Evolutionary conservation across 106 monocot species (phyloP).

Genomic region (Platanthera zijinensis): DNA sequence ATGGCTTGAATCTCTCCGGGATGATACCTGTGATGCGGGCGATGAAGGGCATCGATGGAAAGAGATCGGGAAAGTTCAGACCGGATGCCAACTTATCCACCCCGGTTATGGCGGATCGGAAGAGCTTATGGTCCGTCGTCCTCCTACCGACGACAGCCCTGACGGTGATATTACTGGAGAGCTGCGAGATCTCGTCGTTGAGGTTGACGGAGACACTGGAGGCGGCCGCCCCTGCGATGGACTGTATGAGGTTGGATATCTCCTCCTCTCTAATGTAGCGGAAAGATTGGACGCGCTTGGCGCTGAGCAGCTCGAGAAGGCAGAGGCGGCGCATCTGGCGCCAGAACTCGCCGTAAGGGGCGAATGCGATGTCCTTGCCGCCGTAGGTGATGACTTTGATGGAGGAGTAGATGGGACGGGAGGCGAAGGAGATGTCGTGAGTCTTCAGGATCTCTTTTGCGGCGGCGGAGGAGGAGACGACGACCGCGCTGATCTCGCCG

Average conservation of each 20-base stretch:
- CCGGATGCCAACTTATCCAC: too few relatives aligned
- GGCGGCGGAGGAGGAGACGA: constrained; percentile 1
- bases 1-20: too few relatives aligned
- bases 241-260: not conserved
- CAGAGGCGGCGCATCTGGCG: constrained; percentile 3
- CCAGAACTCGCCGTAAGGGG: constrained; percentile 4
- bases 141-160: not conserved
- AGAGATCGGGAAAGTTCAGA: too few relatives aligned
- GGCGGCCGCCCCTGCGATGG: not conserved
- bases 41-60: too few relatives aligned
- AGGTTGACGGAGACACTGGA: not conserved
- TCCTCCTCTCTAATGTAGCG: constrained; percentile 3
- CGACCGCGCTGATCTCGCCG: not conserved
- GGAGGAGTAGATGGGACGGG: not conserved
- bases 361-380: not conserved
- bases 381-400: not conserved
- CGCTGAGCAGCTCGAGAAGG: not conserved
- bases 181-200: not conserved
- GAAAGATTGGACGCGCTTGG: constrained; percentile 1
- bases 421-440: constrained; percentile 8
- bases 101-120: too few relatives aligned
- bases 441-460: not conserved
- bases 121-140: too few relatives aligned
- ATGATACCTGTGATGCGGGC: too few relatives aligned
- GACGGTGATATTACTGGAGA: not conserved